phyloP scores from a whole-genome alignment of 73 alveolate genomes.

The Paramecium primaurelia region DNA sequence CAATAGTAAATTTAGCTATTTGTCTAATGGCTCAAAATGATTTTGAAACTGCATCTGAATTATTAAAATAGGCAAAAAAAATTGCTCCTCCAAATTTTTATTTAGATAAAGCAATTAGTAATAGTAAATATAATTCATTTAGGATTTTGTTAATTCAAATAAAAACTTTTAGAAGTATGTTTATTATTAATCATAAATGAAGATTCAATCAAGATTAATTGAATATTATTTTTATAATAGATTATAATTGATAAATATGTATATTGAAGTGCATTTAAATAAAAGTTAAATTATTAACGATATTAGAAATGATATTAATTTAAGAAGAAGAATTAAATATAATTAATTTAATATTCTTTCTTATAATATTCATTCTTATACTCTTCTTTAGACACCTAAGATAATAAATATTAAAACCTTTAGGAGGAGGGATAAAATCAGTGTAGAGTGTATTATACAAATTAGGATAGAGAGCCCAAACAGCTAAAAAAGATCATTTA shows the following conservation, averaged over 20 bases:
- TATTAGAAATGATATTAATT: background rate
- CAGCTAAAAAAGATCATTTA: slow-evolving; percentile 37
- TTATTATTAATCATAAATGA: background rate
- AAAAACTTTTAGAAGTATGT: background rate
- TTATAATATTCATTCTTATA: slow-evolving; percentile 17
- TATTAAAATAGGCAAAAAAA: background rate
- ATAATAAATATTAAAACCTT: slow-evolving; percentile 64
- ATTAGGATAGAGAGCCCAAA: slow-evolving; percentile 81
- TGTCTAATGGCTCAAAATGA: background rate
- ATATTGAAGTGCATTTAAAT: background rate
- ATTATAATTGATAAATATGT: no score
- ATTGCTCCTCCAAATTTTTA: background rate
- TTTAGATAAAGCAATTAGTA: background rate
- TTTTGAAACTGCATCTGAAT: background rate
- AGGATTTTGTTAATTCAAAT: background rate
- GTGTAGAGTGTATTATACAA: slow-evolving; percentile 78
- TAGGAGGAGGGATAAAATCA: slow-evolving; percentile 81
- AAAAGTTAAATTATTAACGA: background rate
- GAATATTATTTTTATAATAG: background rate
- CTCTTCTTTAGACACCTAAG: slow-evolving; percentile 70
- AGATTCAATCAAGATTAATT: background rate
- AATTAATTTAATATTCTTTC: background rate
- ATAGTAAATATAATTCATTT: background rate
- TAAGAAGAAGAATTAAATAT: background rate
- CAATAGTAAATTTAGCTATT: background rate